Percentiles rank a stretch among this genome's conserved stretches.
phyloP scores from a whole-genome alignment of 2,329 filamentous ascomycete species.

The Metarhizium rileyi region DNA sequence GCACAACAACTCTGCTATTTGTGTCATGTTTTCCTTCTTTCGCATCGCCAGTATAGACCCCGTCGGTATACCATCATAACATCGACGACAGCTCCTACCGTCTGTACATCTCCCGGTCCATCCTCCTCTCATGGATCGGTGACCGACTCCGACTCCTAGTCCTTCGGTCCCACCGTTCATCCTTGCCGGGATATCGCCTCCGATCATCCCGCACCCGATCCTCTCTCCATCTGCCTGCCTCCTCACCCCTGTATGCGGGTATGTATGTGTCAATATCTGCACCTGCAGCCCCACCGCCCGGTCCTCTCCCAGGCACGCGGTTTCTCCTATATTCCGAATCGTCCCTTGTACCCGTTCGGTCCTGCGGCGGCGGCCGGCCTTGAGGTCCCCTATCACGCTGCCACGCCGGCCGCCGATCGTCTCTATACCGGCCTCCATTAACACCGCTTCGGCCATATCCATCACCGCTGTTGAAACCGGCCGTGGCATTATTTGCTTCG shows the following conservation, averaged over 20 bases:
- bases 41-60: neutral
- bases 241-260: slow-evolving; percentile 31
- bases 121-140: slow-evolving; percentile 26
- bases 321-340: slow-evolving; percentile 32
- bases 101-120: slow-evolving; percentile 41
- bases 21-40: neutral
- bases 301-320: slow-evolving; percentile 21
- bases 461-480: slow-evolving; percentile 41
- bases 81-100: slow-evolving; percentile 30
- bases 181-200: slow-evolving; percentile 22
- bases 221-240: slow-evolving; percentile 25
- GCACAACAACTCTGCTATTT: neutral
- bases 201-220: slow-evolving; percentile 25
- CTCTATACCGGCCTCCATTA: slow-evolving; percentile 36
- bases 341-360: slow-evolving; percentile 19
- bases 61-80: neutral
- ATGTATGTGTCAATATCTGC: slow-evolving; percentile 41
- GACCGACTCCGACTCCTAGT: slow-evolving; percentile 32
- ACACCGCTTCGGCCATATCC: slow-evolving; percentile 40
- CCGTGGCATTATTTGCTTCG: slow-evolving; percentile 35
- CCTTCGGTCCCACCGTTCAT: slow-evolving; percentile 29
- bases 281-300: slow-evolving; percentile 6
- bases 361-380: slow-evolving; percentile 39
- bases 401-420: slow-evolving; percentile 45
- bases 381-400: slow-evolving; percentile 42